These are phyloP conservation scores for Stagonosporopsis cucurbitacearum DNA, from an alignment of 2,329 filamentous ascomycete species.

Conservation along the genomic window DNA sequence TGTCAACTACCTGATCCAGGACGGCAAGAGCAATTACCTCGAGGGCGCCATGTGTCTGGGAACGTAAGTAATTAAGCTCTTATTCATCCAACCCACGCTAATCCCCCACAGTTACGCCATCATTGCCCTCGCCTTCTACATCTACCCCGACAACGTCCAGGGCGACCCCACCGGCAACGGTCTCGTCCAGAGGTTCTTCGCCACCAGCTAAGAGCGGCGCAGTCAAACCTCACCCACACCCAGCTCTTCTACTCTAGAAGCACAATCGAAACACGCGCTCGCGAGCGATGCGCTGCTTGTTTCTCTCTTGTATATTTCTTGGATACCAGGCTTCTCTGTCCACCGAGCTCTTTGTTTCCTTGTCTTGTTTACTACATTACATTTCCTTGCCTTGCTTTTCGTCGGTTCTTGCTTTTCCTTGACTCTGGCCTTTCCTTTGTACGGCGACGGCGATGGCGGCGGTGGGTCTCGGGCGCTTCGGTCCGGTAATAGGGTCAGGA, in stretches of 20 bases:
- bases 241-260: background rate
- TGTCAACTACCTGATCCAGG: conserved; percentile 85
- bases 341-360: background rate
- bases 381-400: conserved; percentile 7
- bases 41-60: conserved; percentile 71
- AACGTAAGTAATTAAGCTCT: conserved; percentile 40
- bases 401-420: conserved; percentile 10
- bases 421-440: no score
- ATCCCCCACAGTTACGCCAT: conserved; percentile 57
- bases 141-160: conserved; percentile 62
- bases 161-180: conserved; percentile 39
- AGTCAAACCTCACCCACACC: background rate
- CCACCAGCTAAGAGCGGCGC: conserved; percentile 15
- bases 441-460: no score
- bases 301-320: conserved; percentile 10
- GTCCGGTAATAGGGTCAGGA: background rate
- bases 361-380: background rate
- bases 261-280: background rate
- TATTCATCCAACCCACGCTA: conserved; percentile 7
- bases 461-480: background rate
- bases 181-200: conserved; percentile 39
- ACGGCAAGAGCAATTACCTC: conserved; percentile 85
- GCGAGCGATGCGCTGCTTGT: background rate
- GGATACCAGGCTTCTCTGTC: conserved; percentile 4
- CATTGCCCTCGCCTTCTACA: conserved; percentile 66